Percentiles rank a stretch among this genome's conserved stretches.
Conservation (phyloP, 257 asterid genomes). For the Nicotiana tomentosiformis region DNA sequence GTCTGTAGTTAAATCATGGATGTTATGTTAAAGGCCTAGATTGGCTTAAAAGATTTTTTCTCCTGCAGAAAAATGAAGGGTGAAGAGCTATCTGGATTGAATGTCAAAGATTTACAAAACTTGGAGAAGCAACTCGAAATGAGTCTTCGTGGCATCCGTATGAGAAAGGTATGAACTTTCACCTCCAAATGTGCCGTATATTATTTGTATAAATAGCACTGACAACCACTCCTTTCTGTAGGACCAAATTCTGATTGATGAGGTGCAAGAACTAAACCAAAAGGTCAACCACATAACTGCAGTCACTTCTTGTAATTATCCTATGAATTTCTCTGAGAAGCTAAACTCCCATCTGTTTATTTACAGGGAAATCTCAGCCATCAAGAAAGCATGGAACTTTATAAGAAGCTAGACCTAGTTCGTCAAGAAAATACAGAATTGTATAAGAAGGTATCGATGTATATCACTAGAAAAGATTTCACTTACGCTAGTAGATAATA, state of each 20-base stretch:
- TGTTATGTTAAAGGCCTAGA: neutral
- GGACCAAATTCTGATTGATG: conserved; percentile 53
- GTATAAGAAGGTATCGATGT: conserved; percentile 43
- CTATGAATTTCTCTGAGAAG: neutral
- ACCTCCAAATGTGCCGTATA: neutral
- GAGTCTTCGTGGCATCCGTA: conserved; percentile 50
- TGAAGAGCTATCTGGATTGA: conserved; percentile 58
- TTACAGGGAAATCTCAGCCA: conserved; percentile 60
- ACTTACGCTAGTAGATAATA: neutral
- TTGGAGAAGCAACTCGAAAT: conserved; percentile 62
- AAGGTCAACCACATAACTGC: conserved; percentile 34
- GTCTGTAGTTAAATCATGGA: neutral
- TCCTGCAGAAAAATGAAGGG: conserved; percentile 57
- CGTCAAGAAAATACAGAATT: conserved; percentile 47
- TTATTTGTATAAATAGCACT: neutral
- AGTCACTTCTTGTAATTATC: neutral
- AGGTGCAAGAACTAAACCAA: conserved; percentile 49
- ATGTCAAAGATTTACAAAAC: conserved; percentile 47
- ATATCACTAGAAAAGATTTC: conserved; percentile 1
- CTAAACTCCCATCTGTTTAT: conserved; percentile 22
- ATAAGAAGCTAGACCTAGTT: conserved; percentile 42
- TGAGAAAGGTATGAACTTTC: conserved; percentile 42
- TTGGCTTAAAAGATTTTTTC: neutral
- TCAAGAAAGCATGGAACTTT: conserved; percentile 56
- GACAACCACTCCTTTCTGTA: conserved; percentile 20